phyloP scores from a whole-genome alignment of 257 asterid genomes.

The Leonotis leonurus region DNA sequence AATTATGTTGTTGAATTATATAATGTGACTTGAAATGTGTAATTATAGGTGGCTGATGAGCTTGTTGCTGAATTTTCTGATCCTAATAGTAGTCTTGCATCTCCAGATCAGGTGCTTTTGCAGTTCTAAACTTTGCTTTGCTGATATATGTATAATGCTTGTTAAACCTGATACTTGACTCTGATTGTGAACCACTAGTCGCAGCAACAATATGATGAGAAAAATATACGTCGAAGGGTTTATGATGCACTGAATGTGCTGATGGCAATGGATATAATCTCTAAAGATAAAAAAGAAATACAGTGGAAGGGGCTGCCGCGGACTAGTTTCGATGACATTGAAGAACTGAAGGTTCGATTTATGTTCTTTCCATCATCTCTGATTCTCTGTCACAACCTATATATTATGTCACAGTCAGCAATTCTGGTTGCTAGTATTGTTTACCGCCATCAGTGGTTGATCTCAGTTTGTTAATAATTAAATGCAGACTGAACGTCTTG shows the following conservation, averaged over 20 bases:
- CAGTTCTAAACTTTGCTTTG: background rate
- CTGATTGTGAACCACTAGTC: slow-evolving; percentile 9
- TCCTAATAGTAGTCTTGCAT: slow-evolving; percentile 45
- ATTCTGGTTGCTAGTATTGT: slow-evolving; percentile 2
- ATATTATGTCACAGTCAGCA: background rate
- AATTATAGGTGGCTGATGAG: slow-evolving; percentile 90
- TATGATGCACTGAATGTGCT: slow-evolving; percentile 94
- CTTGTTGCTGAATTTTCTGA: slow-evolving; percentile 94
- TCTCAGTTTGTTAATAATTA: slow-evolving; percentile 5
- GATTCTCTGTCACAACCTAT: background rate
- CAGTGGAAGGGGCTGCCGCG: slow-evolving; percentile 98
- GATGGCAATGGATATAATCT: slow-evolving; percentile 99
- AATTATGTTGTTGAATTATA: background rate
- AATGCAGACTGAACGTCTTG: slow-evolving; percentile 69
- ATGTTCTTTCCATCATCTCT: background rate
- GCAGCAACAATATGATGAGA: slow-evolving; percentile 99
- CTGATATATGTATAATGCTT: background rate
- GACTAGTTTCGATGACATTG: slow-evolving; percentile 79
- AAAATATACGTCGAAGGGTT: slow-evolving; percentile 91
- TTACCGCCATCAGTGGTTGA: background rate
- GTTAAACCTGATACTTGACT: background rate
- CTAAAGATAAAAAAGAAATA: slow-evolving; percentile 95
- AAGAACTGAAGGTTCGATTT: slow-evolving; percentile 63
- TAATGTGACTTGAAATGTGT: slow-evolving; percentile 9
- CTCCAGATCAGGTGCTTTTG: slow-evolving; percentile 82